phyloP scores from a whole-genome alignment of 139 green algal species.

The Edaphochlamys debaryana region DNA sequence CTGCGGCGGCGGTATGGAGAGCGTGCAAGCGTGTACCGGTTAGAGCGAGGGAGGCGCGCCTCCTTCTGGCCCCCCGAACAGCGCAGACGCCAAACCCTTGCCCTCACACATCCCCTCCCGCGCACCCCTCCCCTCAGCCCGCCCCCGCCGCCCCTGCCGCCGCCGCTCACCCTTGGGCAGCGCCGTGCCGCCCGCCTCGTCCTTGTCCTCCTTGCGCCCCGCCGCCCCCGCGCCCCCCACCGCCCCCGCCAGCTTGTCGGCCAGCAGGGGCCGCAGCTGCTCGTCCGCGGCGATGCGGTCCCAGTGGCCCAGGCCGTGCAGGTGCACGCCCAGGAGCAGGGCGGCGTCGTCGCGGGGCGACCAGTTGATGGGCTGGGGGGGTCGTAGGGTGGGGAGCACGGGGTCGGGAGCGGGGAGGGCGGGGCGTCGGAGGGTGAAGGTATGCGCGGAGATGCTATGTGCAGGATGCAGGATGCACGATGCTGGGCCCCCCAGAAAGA shows the following conservation, averaged over 20 bases:
- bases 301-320: conserved; percentile 86
- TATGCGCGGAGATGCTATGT: background rate
- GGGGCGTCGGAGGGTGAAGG: background rate
- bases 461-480: background rate
- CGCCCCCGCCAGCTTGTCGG: conserved; percentile 74
- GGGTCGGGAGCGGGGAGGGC: too few species aligned
- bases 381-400: background rate
- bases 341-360: conserved; percentile 25
- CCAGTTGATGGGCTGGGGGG: conserved; percentile 30
- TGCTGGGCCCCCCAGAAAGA: too few species aligned
- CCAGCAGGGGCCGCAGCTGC: conserved; percentile 65
- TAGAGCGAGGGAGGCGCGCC: too few species aligned
- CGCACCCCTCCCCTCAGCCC: too few species aligned
- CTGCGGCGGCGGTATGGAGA: conserved; percentile 51
- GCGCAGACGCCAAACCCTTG: too few species aligned
- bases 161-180: conserved; percentile 40
- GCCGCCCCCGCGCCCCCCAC: conserved; percentile 24
- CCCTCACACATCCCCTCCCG: too few species aligned
- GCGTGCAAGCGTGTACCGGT: background rate
- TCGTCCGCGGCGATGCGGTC: conserved; percentile 78
- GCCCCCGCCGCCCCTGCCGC: too few species aligned
- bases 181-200: background rate
- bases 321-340: conserved; percentile 65
- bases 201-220: conserved; percentile 29
- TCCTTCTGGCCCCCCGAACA: too few species aligned